Conservation (phyloP, 2,329 filamentous ascomycete species). For the Fusarium sp. region DNA sequence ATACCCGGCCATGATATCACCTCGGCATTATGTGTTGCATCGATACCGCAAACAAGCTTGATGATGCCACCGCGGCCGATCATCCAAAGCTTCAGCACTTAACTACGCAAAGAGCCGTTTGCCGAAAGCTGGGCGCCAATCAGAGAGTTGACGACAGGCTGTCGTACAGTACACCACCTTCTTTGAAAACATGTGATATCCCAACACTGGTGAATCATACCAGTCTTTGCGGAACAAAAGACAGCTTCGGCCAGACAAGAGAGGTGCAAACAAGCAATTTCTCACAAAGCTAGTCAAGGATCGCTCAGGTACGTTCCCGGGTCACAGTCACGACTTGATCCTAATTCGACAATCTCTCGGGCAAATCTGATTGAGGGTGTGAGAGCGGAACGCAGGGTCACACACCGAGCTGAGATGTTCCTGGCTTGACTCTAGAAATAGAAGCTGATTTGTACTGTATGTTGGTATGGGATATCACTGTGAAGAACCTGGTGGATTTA, state of each 20-base stretch:
- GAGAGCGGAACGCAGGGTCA: background rate
- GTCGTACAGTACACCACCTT: background rate
- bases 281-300: constrained; percentile 1
- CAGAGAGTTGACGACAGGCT: background rate
- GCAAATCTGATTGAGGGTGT: constrained; percentile 14
- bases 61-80: background rate
- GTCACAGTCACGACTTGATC: background rate
- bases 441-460: background rate
- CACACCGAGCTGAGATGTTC: background rate
- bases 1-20: constrained; percentile 14
- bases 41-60: background rate
- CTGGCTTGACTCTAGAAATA: background rate
- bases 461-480: too few species aligned
- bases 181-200: background rate
- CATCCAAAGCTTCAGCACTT: too few species aligned
- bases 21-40: background rate
- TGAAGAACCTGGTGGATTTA: too few species aligned
- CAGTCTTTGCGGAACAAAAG: too few species aligned
- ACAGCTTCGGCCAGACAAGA: too few species aligned
- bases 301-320: constrained; percentile 2
- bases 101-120: too few species aligned
- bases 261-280: background rate
- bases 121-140: background rate
- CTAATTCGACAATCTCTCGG: constrained; percentile 9
- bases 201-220: too few species aligned